phyloP scores from a whole-genome alignment of 305 asterid genomes.

The Plantago coronopus region DNA sequence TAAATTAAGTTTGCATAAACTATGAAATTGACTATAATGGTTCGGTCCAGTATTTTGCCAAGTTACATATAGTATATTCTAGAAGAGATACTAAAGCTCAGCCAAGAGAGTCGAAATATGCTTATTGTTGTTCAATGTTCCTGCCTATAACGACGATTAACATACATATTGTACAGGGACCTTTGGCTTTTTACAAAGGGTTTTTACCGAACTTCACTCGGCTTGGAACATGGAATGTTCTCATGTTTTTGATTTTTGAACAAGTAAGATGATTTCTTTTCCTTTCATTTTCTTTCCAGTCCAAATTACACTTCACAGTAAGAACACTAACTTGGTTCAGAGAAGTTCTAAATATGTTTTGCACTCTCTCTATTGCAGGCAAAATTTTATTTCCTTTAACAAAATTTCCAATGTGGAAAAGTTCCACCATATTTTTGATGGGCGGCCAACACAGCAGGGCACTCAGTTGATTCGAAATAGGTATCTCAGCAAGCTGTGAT shows the following conservation, averaged over 20 bases:
- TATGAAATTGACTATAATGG: too few species aligned
- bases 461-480: not conserved
- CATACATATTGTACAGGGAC: constrained; percentile 50
- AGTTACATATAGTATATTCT: too few species aligned
- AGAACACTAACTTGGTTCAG: not conserved
- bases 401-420: constrained; percentile 4
- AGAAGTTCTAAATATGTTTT: not conserved
- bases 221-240: constrained; percentile 78
- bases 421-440: constrained; percentile 17
- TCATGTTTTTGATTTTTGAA: constrained; percentile 81
- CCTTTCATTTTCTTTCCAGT: constrained; percentile 6
- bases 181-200: constrained; percentile 80
- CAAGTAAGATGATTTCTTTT: constrained; percentile 47
- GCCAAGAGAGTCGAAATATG: not conserved
- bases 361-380: constrained; percentile 30
- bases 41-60: too few species aligned
- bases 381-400: constrained; percentile 30
- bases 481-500: not conserved
- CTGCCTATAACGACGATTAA: constrained; percentile 17
- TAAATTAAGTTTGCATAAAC: too few species aligned
- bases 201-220: constrained; percentile 78
- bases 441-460: constrained; percentile 12
- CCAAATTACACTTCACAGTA: constrained; percentile 3
- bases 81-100: too few species aligned
- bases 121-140: not conserved